Evolutionary conservation across 306 rosid genomes (phyloP).

Genomic region (Sicyos edulis): DNA sequence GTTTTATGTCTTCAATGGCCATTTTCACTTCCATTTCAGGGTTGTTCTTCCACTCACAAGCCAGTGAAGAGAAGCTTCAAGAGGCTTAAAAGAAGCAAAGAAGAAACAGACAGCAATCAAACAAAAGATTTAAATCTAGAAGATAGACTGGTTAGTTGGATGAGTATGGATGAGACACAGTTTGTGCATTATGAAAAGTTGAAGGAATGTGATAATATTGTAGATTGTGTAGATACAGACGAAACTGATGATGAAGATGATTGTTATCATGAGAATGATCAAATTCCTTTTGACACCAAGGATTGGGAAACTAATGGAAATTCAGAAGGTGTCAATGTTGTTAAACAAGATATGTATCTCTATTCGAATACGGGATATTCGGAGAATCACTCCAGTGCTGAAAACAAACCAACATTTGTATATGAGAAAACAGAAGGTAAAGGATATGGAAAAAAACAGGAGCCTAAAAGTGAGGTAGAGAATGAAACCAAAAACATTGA

Average conservation of each 20-base stretch:
- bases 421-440: constrained; percentile 23
- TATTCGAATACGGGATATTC: constrained; percentile 19
- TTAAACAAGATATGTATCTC: constrained; percentile 29
- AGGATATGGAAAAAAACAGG: constrained; percentile 27
- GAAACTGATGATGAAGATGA: constrained; percentile 43
- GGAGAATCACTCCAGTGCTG: constrained; percentile 19
- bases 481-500: background rate
- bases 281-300: constrained; percentile 26
- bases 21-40: constrained; percentile 37
- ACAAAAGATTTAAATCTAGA: constrained; percentile 14
- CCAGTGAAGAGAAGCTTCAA: constrained; percentile 36
- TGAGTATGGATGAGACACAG: constrained; percentile 68
- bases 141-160: constrained; percentile 54
- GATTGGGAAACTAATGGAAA: constrained; percentile 26
- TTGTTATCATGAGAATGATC: constrained; percentile 31
- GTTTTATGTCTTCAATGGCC: background rate
- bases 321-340: constrained; percentile 23
- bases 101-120: constrained; percentile 31
- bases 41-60: constrained; percentile 23
- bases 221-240: constrained; percentile 45
- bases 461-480: constrained; percentile 3
- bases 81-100: constrained; percentile 46
- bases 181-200: constrained; percentile 33
- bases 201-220: constrained; percentile 36
- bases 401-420: constrained; percentile 13